Conservation (phyloP, 2,329 filamentous ascomycete species). For the Diaporthe aspalathi region DNA sequence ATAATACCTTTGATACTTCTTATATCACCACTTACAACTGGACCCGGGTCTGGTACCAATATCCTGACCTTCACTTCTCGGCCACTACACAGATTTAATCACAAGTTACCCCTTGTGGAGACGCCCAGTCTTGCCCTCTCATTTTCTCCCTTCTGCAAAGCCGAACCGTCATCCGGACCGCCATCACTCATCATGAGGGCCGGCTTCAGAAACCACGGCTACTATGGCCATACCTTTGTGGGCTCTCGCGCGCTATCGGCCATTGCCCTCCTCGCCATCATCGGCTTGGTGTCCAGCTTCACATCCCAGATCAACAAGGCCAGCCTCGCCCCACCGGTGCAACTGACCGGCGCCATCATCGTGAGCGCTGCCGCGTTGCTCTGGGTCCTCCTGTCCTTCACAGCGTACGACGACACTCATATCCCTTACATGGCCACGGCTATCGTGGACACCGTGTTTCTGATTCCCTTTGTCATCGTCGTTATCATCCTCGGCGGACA, state of each 20-base stretch:
- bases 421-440: slow-evolving; percentile 82
- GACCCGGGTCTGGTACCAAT: slow-evolving; percentile 4
- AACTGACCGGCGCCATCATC: slow-evolving; percentile 81
- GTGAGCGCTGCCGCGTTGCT: slow-evolving; percentile 82
- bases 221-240: slow-evolving; percentile 78
- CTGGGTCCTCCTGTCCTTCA: slow-evolving; percentile 74
- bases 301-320: slow-evolving; percentile 78
- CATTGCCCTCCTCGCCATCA: slow-evolving; percentile 77
- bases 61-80: slow-evolving; percentile 16
- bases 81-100: slow-evolving; percentile 13
- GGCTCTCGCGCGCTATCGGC: slow-evolving; percentile 77
- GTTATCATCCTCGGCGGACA: slow-evolving; percentile 83
- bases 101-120: not conserved
- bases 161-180: slow-evolving; percentile 69
- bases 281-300: slow-evolving; percentile 86
- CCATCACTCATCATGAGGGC: slow-evolving; percentile 36
- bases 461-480: slow-evolving; percentile 82
- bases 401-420: slow-evolving; percentile 63
- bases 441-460: slow-evolving; percentile 73
- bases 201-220: slow-evolving; percentile 45
- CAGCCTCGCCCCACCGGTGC: slow-evolving; percentile 73
- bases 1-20: slow-evolving; percentile 29
- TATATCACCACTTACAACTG: not conserved
- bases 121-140: not conserved
- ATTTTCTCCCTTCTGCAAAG: slow-evolving; percentile 52